phyloP scores from a whole-genome alignment of 164 flowering plant genomes.

The Berberis thunbergii region DNA sequence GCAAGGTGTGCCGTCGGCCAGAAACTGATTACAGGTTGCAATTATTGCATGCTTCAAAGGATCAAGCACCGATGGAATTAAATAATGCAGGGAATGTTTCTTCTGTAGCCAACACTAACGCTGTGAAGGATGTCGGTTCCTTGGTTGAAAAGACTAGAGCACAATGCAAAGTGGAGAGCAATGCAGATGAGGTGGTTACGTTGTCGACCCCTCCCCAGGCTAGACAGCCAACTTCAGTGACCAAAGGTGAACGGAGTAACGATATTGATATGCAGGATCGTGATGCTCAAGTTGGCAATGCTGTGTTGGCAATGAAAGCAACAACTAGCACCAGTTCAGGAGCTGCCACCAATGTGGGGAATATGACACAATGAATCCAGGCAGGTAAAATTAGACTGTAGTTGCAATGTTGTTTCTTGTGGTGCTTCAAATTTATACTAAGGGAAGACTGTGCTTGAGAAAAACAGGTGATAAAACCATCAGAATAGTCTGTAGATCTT shows the following conservation, averaged over 20 bases:
- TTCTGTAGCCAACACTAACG: conserved; percentile 4
- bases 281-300: conserved; percentile 9
- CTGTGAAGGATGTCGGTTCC: conserved; percentile 13
- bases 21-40: conserved; percentile 89
- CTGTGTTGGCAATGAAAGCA: background rate
- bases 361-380: background rate
- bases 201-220: conserved; percentile 7
- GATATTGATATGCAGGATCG: conserved; percentile 9
- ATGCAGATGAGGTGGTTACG: conserved; percentile 7
- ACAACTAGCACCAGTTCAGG: background rate
- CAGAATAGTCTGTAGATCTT: no score
- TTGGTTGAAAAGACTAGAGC: conserved; percentile 12
- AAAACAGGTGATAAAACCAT: no score
- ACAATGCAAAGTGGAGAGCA: conserved; percentile 9
- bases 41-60: conserved; percentile 56
- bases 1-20: conserved; percentile 94
- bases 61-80: conserved; percentile 23
- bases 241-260: conserved; percentile 9
- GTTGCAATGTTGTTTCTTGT: no score
- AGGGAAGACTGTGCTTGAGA: no score
- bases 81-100: conserved; percentile 25
- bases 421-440: no score
- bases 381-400: no score
- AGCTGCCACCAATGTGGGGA: background rate
- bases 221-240: conserved; percentile 4